These are phyloP conservation scores for Pilaira anomala DNA, from an alignment of 192 early-diverging fungal genomes.

Conservation along the genomic window DNA sequence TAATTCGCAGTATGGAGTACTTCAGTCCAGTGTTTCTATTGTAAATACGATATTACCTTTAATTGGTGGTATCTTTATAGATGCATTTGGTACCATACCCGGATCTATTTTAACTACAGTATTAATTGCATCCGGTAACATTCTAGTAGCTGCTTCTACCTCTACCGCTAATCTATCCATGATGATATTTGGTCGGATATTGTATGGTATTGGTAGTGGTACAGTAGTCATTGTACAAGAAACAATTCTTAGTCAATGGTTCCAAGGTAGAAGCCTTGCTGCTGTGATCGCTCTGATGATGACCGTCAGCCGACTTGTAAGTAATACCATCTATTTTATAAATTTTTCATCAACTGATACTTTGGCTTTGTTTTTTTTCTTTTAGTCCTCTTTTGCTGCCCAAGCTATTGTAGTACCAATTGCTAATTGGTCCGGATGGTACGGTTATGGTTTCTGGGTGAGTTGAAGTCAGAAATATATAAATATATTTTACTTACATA, in stretches of 20 bases:
- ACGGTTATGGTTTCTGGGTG: constrained; percentile 45
- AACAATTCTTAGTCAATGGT: constrained; percentile 76
- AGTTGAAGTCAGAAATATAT: neutral
- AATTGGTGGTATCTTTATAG: constrained; percentile 50
- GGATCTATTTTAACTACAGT: constrained; percentile 53
- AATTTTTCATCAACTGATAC: neutral
- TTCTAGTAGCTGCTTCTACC: constrained; percentile 49
- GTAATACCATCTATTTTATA: neutral
- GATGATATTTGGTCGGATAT: constrained; percentile 55
- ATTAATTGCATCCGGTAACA: constrained; percentile 53
- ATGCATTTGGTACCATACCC: constrained; percentile 58
- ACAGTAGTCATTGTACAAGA: constrained; percentile 75
- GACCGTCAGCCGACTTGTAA: constrained; percentile 64
- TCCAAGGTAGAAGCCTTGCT: constrained; percentile 63
- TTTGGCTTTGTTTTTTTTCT: neutral
- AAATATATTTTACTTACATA: constrained; percentile 32
- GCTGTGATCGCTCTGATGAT: constrained; percentile 67
- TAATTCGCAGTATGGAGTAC: constrained; percentile 60
- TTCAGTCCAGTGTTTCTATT: constrained; percentile 60
- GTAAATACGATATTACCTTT: constrained; percentile 59
- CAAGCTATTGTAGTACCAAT: constrained; percentile 66
- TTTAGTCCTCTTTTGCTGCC: constrained; percentile 62
- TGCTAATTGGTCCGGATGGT: constrained; percentile 41
- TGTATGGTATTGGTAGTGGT: constrained; percentile 67
- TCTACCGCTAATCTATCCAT: constrained; percentile 39